Percentiles rank a stretch among this genome's conserved stretches.
phyloP scores from a whole-genome alignment of 768 basidiomycete genomes.

The Boletus vermiculosoides region DNA sequence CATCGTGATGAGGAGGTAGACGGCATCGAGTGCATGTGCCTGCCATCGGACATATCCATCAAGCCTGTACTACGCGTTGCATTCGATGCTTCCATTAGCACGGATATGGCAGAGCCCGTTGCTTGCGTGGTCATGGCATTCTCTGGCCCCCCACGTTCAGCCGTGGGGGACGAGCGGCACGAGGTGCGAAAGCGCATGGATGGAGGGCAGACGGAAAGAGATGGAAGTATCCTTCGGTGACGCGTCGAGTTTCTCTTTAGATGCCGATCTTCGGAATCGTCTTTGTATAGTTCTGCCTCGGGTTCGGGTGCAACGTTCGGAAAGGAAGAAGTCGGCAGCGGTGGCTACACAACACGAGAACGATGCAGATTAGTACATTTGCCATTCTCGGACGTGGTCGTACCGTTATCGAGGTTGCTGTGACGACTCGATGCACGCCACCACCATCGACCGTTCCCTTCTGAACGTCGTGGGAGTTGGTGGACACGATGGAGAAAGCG shows the following conservation, averaged over 20 bases:
- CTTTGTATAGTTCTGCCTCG: conserved; percentile 7
- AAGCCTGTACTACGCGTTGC: conserved; percentile 22
- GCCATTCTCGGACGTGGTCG: conserved; percentile 15
- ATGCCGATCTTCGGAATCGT: conserved; percentile 13
- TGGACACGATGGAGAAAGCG: background rate
- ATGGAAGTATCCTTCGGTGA: conserved; percentile 20
- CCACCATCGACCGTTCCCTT: conserved; percentile 15
- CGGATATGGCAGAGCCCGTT: conserved; percentile 21
- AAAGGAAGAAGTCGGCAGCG: conserved; percentile 18
- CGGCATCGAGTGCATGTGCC: conserved; percentile 18
- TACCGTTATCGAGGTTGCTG: conserved; percentile 32
- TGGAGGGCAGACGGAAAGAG: conserved; percentile 21
- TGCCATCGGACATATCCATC: conserved; percentile 15
- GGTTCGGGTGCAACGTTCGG: conserved; percentile 13
- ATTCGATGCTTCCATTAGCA: conserved; percentile 21
- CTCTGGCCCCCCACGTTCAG: conserved; percentile 3
- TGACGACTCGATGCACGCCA: conserved; percentile 26
- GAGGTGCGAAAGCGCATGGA: conserved; percentile 15
- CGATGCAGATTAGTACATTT: conserved; percentile 18
- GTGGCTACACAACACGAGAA: conserved; percentile 22
- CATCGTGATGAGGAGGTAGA: conserved; percentile 27
- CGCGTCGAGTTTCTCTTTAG: conserved; percentile 15
- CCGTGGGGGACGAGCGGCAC: conserved; percentile 1
- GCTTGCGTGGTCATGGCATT: conserved; percentile 10
- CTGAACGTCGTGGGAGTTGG: conserved; percentile 12